These are phyloP conservation scores for Stramenopiles sp. DNA, from an alignment of 352 stramenopile species.

Conservation along the genomic window DNA sequence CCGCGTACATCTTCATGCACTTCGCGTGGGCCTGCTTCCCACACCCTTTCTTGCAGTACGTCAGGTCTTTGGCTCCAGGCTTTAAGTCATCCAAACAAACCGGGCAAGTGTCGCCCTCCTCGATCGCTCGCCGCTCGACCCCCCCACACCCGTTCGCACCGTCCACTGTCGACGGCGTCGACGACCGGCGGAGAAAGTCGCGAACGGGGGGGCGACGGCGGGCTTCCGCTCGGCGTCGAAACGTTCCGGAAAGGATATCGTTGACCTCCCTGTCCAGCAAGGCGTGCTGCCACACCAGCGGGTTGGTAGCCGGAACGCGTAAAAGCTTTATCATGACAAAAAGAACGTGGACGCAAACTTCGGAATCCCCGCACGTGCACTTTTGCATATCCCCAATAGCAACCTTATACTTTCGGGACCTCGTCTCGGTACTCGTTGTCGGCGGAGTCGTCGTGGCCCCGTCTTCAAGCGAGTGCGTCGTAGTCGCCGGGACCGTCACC, in stretches of 20 bases:
- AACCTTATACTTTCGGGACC: constrained; percentile 53
- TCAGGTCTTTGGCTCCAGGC: constrained; percentile 33
- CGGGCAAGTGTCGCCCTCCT: constrained; percentile 47
- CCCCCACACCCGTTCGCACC: not conserved
- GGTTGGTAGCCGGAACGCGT: constrained; percentile 37
- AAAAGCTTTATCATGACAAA: constrained; percentile 62
- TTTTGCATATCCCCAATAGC: constrained; percentile 42
- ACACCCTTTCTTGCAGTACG: constrained; percentile 46
- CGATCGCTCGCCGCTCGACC: constrained; percentile 30
- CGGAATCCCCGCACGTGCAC: constrained; percentile 42
- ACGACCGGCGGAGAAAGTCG: not conserved
- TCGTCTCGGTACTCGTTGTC: not conserved
- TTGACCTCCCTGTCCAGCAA: constrained; percentile 48
- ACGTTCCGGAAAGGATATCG: constrained; percentile 36
- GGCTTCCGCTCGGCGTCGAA: constrained; percentile 34
- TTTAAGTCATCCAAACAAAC: constrained; percentile 58
- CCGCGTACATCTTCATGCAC: constrained; percentile 55
- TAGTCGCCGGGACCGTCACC: not conserved
- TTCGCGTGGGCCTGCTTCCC: constrained; percentile 50
- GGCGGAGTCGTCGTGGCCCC: not conserved
- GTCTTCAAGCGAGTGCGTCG: not conserved
- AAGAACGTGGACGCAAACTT: constrained; percentile 54
- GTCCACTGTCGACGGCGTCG: not conserved
- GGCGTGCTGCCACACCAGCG: constrained; percentile 55
- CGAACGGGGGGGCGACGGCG: no score